Percentiles rank a stretch among this genome's conserved stretches.
Conservation (phyloP, 345 rosid genomes). For the Gossypium australe region DNA sequence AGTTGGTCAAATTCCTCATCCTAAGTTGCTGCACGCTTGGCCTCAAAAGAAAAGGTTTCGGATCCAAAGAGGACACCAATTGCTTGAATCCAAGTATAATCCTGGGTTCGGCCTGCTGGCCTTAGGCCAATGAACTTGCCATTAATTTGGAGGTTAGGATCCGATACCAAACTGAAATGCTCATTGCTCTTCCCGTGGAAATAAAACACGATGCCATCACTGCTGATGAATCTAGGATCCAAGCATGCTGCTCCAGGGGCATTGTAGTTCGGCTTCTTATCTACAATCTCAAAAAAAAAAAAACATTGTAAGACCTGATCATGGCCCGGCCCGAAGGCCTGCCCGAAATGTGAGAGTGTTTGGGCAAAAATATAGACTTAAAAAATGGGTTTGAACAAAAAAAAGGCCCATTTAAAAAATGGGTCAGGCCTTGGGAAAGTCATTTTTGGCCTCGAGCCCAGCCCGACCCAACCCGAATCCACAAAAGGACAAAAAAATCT, state of each 20-base stretch:
- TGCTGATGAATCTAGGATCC: constrained; percentile 53
- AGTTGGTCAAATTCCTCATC: constrained; percentile 45
- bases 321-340: too few relatives aligned
- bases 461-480: too few relatives aligned
- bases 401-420: too few relatives aligned
- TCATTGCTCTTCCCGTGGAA: constrained; percentile 52
- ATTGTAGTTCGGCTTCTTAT: constrained; percentile 29
- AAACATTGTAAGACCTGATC: too few relatives aligned
- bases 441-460: too few relatives aligned
- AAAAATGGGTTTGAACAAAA: too few relatives aligned
- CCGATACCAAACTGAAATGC: constrained; percentile 49
- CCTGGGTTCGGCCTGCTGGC: constrained; percentile 29
- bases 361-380: too few relatives aligned
- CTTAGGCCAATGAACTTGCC: constrained; percentile 48
- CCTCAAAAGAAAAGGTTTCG: constrained; percentile 46
- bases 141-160: constrained; percentile 45
- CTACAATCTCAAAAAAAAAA: background rate
- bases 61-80: constrained; percentile 54
- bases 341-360: too few relatives aligned
- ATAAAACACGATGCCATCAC: constrained; percentile 52
- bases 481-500: too few relatives aligned
- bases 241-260: constrained; percentile 51
- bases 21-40: constrained; percentile 35
- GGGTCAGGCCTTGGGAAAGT: too few relatives aligned
- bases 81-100: constrained; percentile 58